Evolutionary conservation across 208 protist species (phyloP).

Genomic region (Leishmania arabica): DNA sequence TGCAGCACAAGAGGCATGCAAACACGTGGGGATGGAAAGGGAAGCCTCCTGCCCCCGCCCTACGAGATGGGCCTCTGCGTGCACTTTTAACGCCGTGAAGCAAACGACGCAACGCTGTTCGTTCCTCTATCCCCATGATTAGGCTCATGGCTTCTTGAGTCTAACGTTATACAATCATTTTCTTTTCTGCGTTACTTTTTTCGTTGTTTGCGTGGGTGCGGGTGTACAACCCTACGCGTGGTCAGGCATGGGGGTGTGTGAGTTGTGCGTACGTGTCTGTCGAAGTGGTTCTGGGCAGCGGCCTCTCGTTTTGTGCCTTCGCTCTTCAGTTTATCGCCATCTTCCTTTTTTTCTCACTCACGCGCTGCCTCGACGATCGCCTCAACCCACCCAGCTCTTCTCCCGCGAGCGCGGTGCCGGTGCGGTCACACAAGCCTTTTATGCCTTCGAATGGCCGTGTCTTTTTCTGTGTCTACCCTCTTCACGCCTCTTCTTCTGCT

Average conservation of each 20-base stretch:
- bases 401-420: not conserved
- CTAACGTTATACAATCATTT: not conserved
- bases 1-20: not conserved
- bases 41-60: not conserved
- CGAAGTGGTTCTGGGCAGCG: not conserved
- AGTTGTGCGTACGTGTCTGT: not conserved
- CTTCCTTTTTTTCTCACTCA: too few species aligned
- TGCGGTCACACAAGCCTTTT: not conserved
- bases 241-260: not conserved
- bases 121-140: not conserved
- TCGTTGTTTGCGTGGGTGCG: not conserved
- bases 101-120: not conserved
- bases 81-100: not conserved
- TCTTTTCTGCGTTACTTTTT: not conserved
- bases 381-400: not conserved
- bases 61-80: not conserved
- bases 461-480: not conserved
- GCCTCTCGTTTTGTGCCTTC: not conserved
- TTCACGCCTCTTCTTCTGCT: not conserved
- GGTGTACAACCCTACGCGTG: not conserved
- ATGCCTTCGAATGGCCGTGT: not conserved
- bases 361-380: not conserved
- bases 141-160: not conserved
- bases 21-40: not conserved
- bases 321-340: not conserved